Conservation (phyloP, 192 early-diverging fungal species). For the Coemansia sp. region DNA sequence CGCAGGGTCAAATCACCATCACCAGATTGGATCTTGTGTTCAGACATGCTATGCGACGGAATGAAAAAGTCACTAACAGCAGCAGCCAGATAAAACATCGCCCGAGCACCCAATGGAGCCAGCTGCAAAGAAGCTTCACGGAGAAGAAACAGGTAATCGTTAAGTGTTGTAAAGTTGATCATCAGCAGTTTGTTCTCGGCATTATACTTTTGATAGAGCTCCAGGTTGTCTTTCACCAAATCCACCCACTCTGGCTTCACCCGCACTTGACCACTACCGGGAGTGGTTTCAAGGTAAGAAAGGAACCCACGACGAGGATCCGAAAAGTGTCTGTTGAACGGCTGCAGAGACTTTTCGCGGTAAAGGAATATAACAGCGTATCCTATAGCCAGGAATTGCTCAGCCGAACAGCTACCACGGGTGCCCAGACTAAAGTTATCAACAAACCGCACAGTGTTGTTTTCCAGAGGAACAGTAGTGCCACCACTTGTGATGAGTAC, state of each 20-base stretch:
- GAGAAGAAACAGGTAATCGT: slow-evolving; percentile 90
- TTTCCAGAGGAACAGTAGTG: slow-evolving; percentile 93
- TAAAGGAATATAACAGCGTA: slow-evolving; percentile 97
- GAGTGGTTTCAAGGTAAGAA: slow-evolving; percentile 70
- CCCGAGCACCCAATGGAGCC: slow-evolving; percentile 58
- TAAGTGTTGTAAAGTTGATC: slow-evolving; percentile 83
- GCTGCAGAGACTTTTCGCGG: slow-evolving; percentile 89
- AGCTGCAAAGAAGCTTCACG: slow-evolving; percentile 68
- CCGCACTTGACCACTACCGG: slow-evolving; percentile 51
- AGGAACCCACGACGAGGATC: slow-evolving; percentile 74
- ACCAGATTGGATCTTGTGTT: slow-evolving; percentile 97
- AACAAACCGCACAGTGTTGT: slow-evolving; percentile 96
- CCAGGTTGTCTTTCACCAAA: slow-evolving; percentile 62
- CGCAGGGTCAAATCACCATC: slow-evolving; percentile 79
- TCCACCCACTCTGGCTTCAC: slow-evolving; percentile 67
- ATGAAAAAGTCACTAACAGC: slow-evolving; percentile 99
- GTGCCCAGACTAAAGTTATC: slow-evolving; percentile 98
- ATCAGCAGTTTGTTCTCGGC: slow-evolving; percentile 63
- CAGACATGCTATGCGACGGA: slow-evolving; percentile 85
- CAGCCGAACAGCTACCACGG: slow-evolving; percentile 92
- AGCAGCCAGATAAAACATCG: slow-evolving; percentile 96
- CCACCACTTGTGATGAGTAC: slow-evolving; percentile 94
- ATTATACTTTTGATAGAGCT: slow-evolving; percentile 63
- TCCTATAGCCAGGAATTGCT: slow-evolving; percentile 80
- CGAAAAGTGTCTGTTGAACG: slow-evolving; percentile 88